Percentiles rank a stretch among this genome's conserved stretches.
Conservation (phyloP, 116 monocot genomes). For the Iris pallida region DNA sequence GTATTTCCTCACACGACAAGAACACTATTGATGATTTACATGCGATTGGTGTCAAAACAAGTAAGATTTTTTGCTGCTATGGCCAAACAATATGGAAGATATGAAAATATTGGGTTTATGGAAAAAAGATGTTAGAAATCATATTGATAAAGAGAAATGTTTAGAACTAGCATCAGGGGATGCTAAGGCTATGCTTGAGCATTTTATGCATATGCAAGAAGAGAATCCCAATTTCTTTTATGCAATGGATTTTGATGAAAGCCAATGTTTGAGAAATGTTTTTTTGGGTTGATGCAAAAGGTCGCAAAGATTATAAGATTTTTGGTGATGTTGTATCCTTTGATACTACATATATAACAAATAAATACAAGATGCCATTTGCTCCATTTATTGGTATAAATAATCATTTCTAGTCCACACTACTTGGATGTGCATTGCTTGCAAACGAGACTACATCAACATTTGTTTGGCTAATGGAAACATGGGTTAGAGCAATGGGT, state of each 20-base stretch:
- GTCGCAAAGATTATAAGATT: background rate
- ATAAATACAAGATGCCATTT: slow-evolving; percentile 5
- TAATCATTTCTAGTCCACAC: background rate
- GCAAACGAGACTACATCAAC: background rate
- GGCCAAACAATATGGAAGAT: background rate
- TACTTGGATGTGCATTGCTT: slow-evolving; percentile 7
- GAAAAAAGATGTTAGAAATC: too few relatives aligned
- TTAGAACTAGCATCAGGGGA: background rate
- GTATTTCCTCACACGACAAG: background rate
- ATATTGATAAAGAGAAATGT: background rate
- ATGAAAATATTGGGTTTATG: background rate
- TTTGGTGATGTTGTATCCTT: slow-evolving; percentile 9
- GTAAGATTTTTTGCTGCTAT: too few relatives aligned
- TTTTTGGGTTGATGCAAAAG: slow-evolving; percentile 10
- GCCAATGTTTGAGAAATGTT: background rate
- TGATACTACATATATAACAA: slow-evolving; percentile 4
- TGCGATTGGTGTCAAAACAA: background rate
- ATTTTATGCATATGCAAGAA: background rate
- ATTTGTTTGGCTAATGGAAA: slow-evolving; percentile 2
- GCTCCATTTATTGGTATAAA: slow-evolving; percentile 8
- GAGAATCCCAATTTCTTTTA: slow-evolving; percentile 2
- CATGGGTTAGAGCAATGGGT: slow-evolving; percentile 2
- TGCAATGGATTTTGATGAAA: background rate
- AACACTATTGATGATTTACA: background rate
- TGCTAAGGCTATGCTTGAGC: background rate